Conservation (phyloP, 2,329 filamentous ascomycete genomes). For the Mariannaea sp. region DNA sequence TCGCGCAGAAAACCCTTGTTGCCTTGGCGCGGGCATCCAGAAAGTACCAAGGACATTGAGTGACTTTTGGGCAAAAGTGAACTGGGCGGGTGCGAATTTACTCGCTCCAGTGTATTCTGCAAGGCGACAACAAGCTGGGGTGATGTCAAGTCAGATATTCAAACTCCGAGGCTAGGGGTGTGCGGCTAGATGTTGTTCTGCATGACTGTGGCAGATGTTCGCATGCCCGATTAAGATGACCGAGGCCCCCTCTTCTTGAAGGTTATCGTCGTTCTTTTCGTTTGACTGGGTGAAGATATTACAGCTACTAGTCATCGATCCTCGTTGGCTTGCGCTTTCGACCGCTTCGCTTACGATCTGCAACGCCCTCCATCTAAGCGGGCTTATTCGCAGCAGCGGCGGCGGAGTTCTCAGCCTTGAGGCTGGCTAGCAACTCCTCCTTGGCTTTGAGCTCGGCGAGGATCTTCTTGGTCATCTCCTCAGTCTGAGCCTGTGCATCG, state of each 20-base stretch:
- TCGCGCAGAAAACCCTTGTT: background rate
- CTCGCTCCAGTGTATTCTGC: too few relatives aligned
- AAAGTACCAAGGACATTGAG: background rate
- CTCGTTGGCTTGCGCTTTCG: slow-evolving; percentile 3
- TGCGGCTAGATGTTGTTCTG: too few relatives aligned
- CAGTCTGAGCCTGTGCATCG: slow-evolving; percentile 68
- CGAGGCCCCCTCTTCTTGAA: background rate
- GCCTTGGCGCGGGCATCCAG: background rate
- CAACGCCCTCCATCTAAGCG: slow-evolving; percentile 32
- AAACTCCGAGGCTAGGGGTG: too few relatives aligned
- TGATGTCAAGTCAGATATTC: too few relatives aligned
- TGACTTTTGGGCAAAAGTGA: background rate
- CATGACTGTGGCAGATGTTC: too few relatives aligned
- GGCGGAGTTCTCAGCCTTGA: slow-evolving; percentile 64
- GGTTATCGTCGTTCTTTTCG: background rate
- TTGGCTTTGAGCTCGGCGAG: slow-evolving; percentile 67
- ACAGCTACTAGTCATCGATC: too few relatives aligned
- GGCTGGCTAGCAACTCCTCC: slow-evolving; percentile 62
- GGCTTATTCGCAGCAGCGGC: slow-evolving; percentile 46
- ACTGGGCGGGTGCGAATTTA: background rate
- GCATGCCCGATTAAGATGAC: too few relatives aligned
- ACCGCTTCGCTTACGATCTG: slow-evolving; percentile 6
- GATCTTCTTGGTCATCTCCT: slow-evolving; percentile 63
- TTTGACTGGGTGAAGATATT: too few relatives aligned
- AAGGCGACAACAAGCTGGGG: too few relatives aligned